These are phyloP conservation scores for Penicillium coffeae DNA, from an alignment of 495 filamentous ascomycete genomes.

Conservation along the genomic window DNA sequence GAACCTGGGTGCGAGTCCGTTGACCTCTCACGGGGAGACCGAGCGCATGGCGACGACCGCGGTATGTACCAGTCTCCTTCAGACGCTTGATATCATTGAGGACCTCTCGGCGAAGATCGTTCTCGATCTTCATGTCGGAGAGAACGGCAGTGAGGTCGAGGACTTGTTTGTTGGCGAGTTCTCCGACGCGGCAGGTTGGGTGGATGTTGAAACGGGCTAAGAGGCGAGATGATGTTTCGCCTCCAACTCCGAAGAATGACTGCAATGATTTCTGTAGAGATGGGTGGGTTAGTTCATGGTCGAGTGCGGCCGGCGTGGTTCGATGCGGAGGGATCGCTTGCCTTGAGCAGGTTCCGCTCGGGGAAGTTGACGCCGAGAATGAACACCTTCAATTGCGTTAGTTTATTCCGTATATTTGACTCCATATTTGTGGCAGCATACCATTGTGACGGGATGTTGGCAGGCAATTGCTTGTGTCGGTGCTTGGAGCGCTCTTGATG, in stretches of 20 bases:
- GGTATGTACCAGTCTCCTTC: constrained; percentile 86
- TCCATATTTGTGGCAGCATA: constrained; percentile 20
- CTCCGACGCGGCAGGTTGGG: constrained; percentile 68
- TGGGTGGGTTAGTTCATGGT: constrained; percentile 12
- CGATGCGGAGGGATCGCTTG: constrained; percentile 33
- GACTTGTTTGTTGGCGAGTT: constrained; percentile 65
- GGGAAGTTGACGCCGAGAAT: constrained; percentile 82
- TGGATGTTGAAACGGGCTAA: constrained; percentile 87
- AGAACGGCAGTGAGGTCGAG: constrained; percentile 78
- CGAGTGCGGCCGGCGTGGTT: constrained; percentile 6
- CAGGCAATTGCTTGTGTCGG: constrained; percentile 3
- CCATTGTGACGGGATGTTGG: constrained; percentile 29
- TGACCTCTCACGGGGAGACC: constrained; percentile 84
- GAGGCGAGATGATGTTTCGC: constrained; percentile 63
- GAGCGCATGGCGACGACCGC: constrained; percentile 88
- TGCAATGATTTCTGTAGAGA: constrained; percentile 71
- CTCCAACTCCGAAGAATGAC: constrained; percentile 86
- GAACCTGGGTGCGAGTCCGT: constrained; percentile 74
- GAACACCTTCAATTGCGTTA: constrained; percentile 54
- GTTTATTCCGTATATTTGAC: not conserved
- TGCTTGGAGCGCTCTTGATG: not conserved
- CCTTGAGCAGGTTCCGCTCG: constrained; percentile 77
- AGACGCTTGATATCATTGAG: constrained; percentile 81
- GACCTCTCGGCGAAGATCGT: constrained; percentile 71
- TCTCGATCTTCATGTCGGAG: constrained; percentile 90